Base-by-base conservation (phyloP, 495 filamentous ascomycete species). In the Aspergillus indologenus region DNA sequence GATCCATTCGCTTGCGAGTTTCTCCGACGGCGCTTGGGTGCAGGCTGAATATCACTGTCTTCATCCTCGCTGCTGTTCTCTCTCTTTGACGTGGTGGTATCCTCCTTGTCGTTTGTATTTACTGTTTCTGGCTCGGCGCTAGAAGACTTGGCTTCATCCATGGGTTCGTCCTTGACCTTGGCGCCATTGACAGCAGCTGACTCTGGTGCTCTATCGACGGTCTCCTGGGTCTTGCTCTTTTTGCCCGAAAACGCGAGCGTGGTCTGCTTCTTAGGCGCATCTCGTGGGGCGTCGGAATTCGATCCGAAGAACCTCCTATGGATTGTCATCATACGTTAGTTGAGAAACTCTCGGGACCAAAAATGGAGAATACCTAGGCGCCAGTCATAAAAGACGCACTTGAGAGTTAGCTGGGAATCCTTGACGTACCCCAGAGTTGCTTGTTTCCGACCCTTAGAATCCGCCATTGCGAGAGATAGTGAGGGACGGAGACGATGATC, bases 341-440 rank as follows among this genome's bases (percentile, higher is more conserved):
- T 48, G 29, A 21, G 0, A 45, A 43, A 2, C 40, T 5, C 40
- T 7, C 15, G 14, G 6, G 26, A 1, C n/a, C 0, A 18, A 11
- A 52, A 24, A 9, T 20, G n/a, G 15, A 3, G 47, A 20, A 45
- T 54, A 52, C 34, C 49, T 43, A 26, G 34, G 47, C 22, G 53
- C 40, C 15, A 50, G 22, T 47, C 22, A 49, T 54, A 57, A 56
- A 59, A 54, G 64, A 86, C 90, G 79, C 83, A 95, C 92, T 90
- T 85, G 69, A 96, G 76, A 56, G 89, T 95, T 65, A 84, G 81
- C 76, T 96, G 91, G 54, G 83, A 80, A 57, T 86, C 79, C 71
- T 82, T 87, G 47, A 95, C 93, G 79, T 96, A 98, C 93, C 91
- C 91, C 68, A 98, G 73, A 43, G 91, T 96, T 65, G 89, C 84